Conservation (phyloP, 179 eudicot genomes). For the Pouteria campechiana region DNA sequence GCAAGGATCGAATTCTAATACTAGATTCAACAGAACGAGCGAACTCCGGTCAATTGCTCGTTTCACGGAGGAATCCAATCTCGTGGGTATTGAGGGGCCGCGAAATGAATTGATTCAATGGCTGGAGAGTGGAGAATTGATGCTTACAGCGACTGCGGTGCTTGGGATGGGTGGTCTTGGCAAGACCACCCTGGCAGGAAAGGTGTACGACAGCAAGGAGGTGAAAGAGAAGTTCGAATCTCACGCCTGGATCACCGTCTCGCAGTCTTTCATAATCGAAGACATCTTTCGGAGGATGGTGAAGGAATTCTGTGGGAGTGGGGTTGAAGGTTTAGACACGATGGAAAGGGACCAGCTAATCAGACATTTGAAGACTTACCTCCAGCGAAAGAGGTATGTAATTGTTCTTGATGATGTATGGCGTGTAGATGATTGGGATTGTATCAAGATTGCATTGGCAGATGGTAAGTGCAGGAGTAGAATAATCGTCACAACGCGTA, state of each 20-base stretch:
- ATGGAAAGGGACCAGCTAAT: neutral
- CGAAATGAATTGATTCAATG: neutral
- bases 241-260: constrained; percentile 6
- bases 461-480: constrained; percentile 7
- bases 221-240: neutral
- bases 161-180: constrained; percentile 14
- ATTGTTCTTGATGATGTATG: constrained; percentile 14
- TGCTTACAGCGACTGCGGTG: constrained; percentile 1
- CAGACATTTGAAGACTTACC: neutral
- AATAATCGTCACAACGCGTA: constrained; percentile 7
- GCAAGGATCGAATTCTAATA: too few relatives aligned
- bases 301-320: too few relatives aligned
- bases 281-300: too few relatives aligned
- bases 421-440: constrained; percentile 2
- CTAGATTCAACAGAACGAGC: too few relatives aligned
- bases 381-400: constrained; percentile 7
- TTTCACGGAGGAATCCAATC: neutral
- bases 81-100: constrained; percentile 3
- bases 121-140: neutral
- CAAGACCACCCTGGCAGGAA: constrained; percentile 12
- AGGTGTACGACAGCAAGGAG: neutral
- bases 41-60: too few relatives aligned
- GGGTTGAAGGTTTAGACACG: neutral
- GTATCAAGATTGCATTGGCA: constrained; percentile 2
- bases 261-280: constrained; percentile 1